Evolutionary conservation across 2,329 filamentous ascomycete species (phyloP).

Genomic region (Magnaporthiopsis poae): DNA sequence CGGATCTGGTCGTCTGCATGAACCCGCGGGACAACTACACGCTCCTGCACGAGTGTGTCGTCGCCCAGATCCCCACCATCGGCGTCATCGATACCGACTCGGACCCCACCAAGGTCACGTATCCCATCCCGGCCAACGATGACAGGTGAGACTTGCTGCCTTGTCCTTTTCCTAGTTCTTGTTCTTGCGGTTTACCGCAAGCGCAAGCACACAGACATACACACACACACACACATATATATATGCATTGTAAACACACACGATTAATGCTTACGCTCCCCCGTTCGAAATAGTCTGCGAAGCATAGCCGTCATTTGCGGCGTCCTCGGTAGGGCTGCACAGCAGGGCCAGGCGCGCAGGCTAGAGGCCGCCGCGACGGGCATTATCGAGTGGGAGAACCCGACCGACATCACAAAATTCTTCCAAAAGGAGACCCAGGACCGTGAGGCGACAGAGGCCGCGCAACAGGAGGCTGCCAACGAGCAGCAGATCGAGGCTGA

Average conservation of each 20-base stretch:
- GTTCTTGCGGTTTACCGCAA: neutral
- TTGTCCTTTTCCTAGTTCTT: slow-evolving; percentile 7
- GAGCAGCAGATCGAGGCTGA: neutral
- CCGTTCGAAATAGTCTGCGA: slow-evolving; percentile 53
- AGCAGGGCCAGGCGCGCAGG: slow-evolving; percentile 63
- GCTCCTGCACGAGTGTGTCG: slow-evolving; percentile 78
- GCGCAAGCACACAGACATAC: neutral
- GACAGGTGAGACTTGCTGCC: slow-evolving; percentile 57
- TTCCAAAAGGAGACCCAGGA: slow-evolving; percentile 20
- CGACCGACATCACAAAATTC: slow-evolving; percentile 29
- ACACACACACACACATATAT: too few relatives aligned
- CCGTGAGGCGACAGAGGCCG: neutral
- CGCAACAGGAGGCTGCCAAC: neutral
- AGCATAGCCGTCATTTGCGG: slow-evolving; percentile 73
- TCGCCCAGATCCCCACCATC: slow-evolving; percentile 84
- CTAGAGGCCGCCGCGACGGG: slow-evolving; percentile 53
- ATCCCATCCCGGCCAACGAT: slow-evolving; percentile 92
- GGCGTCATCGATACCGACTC: slow-evolving; percentile 89
- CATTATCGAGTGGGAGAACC: slow-evolving; percentile 51
- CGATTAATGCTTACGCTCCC: neutral
- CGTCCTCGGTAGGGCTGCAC: slow-evolving; percentile 72
- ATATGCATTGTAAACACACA: too few relatives aligned
- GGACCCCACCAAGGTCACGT: slow-evolving; percentile 88
- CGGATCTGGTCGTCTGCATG: slow-evolving; percentile 83
- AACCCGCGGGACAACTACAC: slow-evolving; percentile 91